phyloP scores from a whole-genome alignment of 352 stramenopile genomes.

The Globisporangium middletonii region DNA sequence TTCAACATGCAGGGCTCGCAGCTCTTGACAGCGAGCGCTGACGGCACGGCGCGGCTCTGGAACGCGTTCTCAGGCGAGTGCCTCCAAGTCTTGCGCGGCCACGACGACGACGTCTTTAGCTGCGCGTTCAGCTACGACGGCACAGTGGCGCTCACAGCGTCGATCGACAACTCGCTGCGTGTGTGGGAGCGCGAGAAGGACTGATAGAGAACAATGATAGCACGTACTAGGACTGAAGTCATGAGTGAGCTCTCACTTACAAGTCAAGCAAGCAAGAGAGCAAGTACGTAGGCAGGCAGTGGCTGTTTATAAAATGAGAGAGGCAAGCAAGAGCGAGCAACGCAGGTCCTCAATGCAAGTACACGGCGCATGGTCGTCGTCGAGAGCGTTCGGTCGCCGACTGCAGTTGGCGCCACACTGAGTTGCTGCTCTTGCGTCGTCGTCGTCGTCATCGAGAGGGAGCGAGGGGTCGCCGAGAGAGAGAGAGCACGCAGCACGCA shows the following conservation, averaged over 20 bases:
- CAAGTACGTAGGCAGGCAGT: neutral
- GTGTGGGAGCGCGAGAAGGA: constrained; percentile 32
- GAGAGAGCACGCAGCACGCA: too few relatives aligned
- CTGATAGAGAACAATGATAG: neutral
- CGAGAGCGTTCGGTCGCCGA: too few relatives aligned
- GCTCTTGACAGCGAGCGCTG: constrained; percentile 45
- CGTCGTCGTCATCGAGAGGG: neutral
- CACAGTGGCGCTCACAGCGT: constrained; percentile 31
- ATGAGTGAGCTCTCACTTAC: neutral
- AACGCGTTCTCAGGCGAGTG: constrained; percentile 65
- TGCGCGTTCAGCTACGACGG: constrained; percentile 67
- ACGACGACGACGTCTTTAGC: constrained; percentile 62
- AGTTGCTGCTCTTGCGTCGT: neutral
- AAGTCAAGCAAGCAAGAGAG: neutral
- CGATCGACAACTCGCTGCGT: constrained; percentile 66
- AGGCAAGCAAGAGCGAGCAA: neutral
- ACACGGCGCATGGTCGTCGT: neutral
- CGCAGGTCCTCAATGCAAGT: neutral
- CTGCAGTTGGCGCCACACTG: too few relatives aligned
- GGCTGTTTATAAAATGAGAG: constrained; percentile 1
- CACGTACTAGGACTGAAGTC: too few relatives aligned
- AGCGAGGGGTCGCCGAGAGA: too few relatives aligned
- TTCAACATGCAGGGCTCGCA: constrained; percentile 70
- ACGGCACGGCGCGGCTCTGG: constrained; percentile 60
- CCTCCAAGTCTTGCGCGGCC: constrained; percentile 44